A percentile compares a stretch with the other conserved stretches of the same genome.
Evolutionary conservation across 2,329 filamentous ascomycete genomes (phyloP).

Genomic region (Ophiostoma ulmi): DNA sequence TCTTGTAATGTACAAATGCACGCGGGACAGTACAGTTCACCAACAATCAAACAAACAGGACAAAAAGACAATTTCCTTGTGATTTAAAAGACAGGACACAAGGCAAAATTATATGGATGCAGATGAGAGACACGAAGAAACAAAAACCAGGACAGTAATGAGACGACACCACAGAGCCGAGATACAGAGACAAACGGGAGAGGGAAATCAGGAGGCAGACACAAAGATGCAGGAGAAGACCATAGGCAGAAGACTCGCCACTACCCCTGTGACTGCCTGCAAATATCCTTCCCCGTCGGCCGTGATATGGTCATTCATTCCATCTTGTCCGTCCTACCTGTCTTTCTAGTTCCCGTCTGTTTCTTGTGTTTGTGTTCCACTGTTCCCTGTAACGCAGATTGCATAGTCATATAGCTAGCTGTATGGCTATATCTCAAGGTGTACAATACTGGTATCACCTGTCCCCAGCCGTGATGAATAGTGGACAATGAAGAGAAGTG

Average conservation of each 20-base stretch:
- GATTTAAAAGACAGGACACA: background rate
- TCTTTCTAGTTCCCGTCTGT: background rate
- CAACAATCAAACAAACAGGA: background rate
- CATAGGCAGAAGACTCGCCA: background rate
- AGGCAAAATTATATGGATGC: background rate
- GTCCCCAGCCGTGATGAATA: slow-evolving; percentile 3
- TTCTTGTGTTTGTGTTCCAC: background rate
- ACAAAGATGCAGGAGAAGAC: background rate
- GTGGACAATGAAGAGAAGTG: background rate
- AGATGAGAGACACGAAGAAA: background rate
- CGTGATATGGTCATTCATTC: background rate
- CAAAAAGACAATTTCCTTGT: background rate
- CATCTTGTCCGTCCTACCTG: background rate
- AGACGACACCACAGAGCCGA: background rate
- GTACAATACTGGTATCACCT: background rate
- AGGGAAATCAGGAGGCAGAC: background rate
- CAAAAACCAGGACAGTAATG: background rate
- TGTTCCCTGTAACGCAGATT: background rate
- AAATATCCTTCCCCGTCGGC: background rate
- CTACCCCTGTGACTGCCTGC: background rate
- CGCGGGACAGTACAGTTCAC: background rate
- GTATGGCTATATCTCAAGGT: background rate
- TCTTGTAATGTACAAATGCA: background rate
- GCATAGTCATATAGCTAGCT: background rate
- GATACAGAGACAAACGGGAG: background rate